Conservation (phyloP, 192 early-diverging fungal genomes). For the Mortierella alpina region DNA sequence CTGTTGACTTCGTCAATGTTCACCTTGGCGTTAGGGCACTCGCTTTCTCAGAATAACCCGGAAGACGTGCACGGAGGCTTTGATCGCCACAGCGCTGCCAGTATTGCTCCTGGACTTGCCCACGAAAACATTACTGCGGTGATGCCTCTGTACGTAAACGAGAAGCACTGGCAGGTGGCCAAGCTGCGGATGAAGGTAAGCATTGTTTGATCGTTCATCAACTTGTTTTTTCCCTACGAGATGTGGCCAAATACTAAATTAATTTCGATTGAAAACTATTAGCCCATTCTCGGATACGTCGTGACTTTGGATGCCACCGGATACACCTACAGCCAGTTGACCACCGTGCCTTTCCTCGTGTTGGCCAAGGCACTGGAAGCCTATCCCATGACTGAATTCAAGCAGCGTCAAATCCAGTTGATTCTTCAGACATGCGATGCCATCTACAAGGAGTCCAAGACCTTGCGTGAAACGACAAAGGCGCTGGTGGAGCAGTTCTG, state of each 20-base stretch:
- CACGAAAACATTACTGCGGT: slow-evolving; percentile 58
- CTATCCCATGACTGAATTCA: slow-evolving; percentile 50
- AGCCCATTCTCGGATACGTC: slow-evolving; percentile 59
- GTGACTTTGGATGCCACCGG: slow-evolving; percentile 57
- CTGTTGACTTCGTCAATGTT: slow-evolving; percentile 56
- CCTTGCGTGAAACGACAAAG: slow-evolving; percentile 49
- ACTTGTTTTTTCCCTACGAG: no score
- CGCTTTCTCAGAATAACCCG: slow-evolving; percentile 17
- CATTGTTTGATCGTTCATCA: not conserved
- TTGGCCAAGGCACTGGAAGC: slow-evolving; percentile 48
- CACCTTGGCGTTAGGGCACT: slow-evolving; percentile 47
- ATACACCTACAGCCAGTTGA: slow-evolving; percentile 57
- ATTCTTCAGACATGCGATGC: slow-evolving; percentile 59
- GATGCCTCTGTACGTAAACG: slow-evolving; percentile 56
- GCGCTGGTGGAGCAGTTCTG: slow-evolving; percentile 42
- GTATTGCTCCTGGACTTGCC: slow-evolving; percentile 51
- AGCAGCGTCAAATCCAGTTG: slow-evolving; percentile 45
- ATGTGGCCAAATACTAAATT: not conserved
- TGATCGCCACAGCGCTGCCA: slow-evolving; percentile 29
- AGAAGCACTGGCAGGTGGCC: slow-evolving; percentile 57
- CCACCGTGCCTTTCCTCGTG: slow-evolving; percentile 55
- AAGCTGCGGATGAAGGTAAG: slow-evolving; percentile 55
- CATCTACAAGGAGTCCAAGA: slow-evolving; percentile 48
- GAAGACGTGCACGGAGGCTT: slow-evolving; percentile 59
- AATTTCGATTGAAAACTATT: not conserved